Evolutionary conservation across 2,329 filamentous ascomycete genomes (phyloP).

Genomic region (Tolypocladium ophioglossoides): DNA sequence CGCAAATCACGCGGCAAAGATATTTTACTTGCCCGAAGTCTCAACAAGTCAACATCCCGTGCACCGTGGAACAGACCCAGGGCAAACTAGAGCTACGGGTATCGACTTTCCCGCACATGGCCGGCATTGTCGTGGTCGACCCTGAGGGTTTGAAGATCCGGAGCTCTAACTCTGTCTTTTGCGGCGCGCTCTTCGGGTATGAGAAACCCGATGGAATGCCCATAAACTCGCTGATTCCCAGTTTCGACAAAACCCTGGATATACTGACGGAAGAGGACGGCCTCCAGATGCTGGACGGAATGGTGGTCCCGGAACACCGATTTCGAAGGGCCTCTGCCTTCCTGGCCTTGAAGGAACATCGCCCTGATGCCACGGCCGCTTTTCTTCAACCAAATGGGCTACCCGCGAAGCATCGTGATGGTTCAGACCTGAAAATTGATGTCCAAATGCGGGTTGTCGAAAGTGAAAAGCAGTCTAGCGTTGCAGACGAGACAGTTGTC

Average conservation of each 20-base stretch:
- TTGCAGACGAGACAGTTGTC: constrained; percentile 53
- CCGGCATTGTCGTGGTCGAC: constrained; percentile 89
- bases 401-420: constrained; percentile 78
- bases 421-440: constrained; percentile 85
- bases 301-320: constrained; percentile 91
- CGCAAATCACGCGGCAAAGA: constrained; percentile 57
- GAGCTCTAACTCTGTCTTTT: constrained; percentile 93
- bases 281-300: constrained; percentile 76
- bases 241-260: constrained; percentile 73
- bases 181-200: constrained; percentile 82
- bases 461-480: constrained; percentile 59
- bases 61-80: constrained; percentile 64
- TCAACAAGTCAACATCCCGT: constrained; percentile 71
- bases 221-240: constrained; percentile 72
- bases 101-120: constrained; percentile 94
- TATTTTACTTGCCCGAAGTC: constrained; percentile 80
- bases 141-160: constrained; percentile 68
- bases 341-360: constrained; percentile 72
- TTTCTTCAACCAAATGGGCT: constrained; percentile 81
- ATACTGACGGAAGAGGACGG: constrained; percentile 82
- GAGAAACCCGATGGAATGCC: constrained; percentile 70
- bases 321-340: constrained; percentile 84
- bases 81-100: constrained; percentile 65
- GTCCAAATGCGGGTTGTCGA: constrained; percentile 94
- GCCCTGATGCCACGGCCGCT: constrained; percentile 63